Evolutionary conservation across 176 grass and related monocot genomes (phyloP), one percentile per base, ranked within the genome.

Genomic region (Eleusine coracana): DNA sequence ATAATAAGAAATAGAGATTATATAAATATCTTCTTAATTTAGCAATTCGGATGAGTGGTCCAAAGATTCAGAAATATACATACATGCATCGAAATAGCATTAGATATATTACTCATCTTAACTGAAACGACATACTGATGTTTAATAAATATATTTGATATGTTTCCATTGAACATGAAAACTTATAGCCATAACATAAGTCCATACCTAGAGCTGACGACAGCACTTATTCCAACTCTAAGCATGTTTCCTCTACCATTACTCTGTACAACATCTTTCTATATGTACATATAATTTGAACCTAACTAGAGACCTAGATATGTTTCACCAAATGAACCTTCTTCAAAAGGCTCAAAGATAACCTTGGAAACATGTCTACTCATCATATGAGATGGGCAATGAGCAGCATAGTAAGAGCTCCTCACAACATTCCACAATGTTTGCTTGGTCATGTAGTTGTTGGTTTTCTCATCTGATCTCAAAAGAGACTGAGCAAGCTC

Each of bases 361-460:
- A 93, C 88, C 74, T 46, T 67, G 0, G 83, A 83, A 60, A 90
- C 77, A 71, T 93, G 91, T 28, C 2, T 76, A 37, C 86, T 55
- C 1, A 93, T 21, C 20, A 44, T n/a, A 62, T 64, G 5, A 3
- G 80, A n/a, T 4, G 85, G 70, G 40, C 86, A 90, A 59, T 80
- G 83, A 27, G 41, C 39, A 80, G 34, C 79, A 75, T 90, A 93
- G 63, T 83, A 93, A 51, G 80, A 88, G 29, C 88, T 86, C 85
- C 73, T 88, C 8, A 85, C 83, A 21, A 91, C 52, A 36, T 58
- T 50, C 27, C 87, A 74, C 29, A 91, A 78, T 15, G 92, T 88
- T n/a, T 88, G 66, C 71, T 88, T 94, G 5, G 80, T 88, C 37
- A 37, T 51, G 14, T 14, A 41, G 44, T 68, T 55, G 58, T 20